Conservation (phyloP, 2,329 filamentous ascomycete genomes). For the Hypoxylon sp. region DNA sequence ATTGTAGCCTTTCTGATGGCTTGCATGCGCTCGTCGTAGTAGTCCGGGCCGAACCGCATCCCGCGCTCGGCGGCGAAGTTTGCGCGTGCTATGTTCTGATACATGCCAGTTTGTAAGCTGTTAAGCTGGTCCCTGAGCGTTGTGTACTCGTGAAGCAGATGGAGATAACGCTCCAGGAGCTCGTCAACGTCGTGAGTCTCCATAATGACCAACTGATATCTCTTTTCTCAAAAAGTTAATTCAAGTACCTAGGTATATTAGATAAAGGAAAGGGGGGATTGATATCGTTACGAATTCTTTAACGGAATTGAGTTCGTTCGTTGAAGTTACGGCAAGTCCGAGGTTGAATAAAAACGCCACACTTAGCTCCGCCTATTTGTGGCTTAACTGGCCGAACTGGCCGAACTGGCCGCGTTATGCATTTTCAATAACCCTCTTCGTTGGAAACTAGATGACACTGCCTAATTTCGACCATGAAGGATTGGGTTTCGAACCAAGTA, state of each 20-base stretch:
- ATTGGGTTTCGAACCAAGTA: conserved; percentile 35
- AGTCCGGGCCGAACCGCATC: conserved; percentile 76
- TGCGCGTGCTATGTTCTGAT: conserved; percentile 76
- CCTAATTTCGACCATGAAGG: conserved; percentile 26
- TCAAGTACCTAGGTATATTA: neutral
- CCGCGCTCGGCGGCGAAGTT: conserved; percentile 79
- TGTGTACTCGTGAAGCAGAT: conserved; percentile 77
- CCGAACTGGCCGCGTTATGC: neutral
- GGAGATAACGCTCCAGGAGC: conserved; percentile 76
- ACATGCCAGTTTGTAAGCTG: conserved; percentile 68
- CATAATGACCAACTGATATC: conserved; percentile 44
- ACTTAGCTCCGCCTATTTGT: conserved; percentile 3
- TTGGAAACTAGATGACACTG: conserved; percentile 13
- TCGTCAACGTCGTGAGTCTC: conserved; percentile 67
- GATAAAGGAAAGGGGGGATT: neutral
- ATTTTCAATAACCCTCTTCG: conserved; percentile 13
- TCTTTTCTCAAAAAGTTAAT: neutral
- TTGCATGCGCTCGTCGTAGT: conserved; percentile 82
- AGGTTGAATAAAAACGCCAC: conserved; percentile 28
- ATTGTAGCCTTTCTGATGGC: conserved; percentile 65
- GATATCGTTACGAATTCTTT: neutral
- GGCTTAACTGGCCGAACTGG: too few species aligned
- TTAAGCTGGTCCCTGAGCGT: conserved; percentile 69
- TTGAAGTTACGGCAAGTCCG: neutral
- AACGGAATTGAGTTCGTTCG: conserved; percentile 1